Conservation (phyloP, 2,329 filamentous ascomycete species). For the Geosmithia morbida region DNA sequence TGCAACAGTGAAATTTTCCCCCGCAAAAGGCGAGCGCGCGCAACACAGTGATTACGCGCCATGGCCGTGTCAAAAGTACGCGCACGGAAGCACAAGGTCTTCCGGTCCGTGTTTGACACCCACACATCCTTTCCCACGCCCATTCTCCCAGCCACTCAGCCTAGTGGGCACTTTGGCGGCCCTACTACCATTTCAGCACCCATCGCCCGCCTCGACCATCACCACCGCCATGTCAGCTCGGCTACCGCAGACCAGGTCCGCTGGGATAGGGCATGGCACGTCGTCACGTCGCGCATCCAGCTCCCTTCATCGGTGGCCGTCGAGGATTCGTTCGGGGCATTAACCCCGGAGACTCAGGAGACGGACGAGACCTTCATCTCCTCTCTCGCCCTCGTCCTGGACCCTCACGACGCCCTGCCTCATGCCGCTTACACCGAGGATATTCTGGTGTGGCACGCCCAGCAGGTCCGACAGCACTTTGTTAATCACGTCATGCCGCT, state of each 20-base stretch:
- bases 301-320: constrained; percentile 39
- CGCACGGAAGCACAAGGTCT: constrained; percentile 31
- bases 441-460: constrained; percentile 43
- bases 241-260: constrained; percentile 32
- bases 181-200: constrained; percentile 11
- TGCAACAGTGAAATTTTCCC: background rate
- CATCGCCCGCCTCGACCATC: constrained; percentile 2
- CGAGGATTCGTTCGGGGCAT: constrained; percentile 37
- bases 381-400: constrained; percentile 37
- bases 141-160: constrained; percentile 20
- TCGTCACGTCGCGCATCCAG: constrained; percentile 41
- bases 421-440: constrained; percentile 38
- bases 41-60: constrained; percentile 1
- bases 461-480: constrained; percentile 47
- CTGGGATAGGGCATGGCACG: constrained; percentile 49
- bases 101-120: constrained; percentile 41
- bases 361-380: constrained; percentile 30
- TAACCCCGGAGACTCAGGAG: constrained; percentile 26
- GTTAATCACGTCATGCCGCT: constrained; percentile 42
- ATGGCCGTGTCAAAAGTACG: constrained; percentile 29
- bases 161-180: constrained; percentile 31
- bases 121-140: constrained; percentile 35
- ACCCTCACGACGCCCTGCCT: constrained; percentile 30
- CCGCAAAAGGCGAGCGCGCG: background rate
- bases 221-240: background rate